These are phyloP conservation scores for Lepiota brunneoincarnata DNA, from an alignment of 768 basidiomycete genomes.

Conservation along the genomic window DNA sequence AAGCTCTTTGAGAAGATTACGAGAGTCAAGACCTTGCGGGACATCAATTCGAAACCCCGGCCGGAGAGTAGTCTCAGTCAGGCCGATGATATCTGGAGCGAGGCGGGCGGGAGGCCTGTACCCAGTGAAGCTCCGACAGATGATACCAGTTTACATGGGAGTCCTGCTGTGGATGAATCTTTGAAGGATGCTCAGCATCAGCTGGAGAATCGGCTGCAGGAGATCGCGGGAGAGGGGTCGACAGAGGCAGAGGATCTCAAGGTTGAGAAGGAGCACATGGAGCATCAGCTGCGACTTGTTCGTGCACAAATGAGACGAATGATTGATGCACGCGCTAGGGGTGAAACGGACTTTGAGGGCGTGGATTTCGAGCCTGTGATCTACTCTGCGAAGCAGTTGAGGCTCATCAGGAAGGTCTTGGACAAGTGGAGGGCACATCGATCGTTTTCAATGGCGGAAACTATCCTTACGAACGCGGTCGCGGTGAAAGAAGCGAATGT, in stretches of 20 bases:
- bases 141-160: constrained; percentile 80
- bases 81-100: constrained; percentile 88
- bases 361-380: constrained; percentile 75
- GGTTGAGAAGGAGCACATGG: constrained; percentile 91
- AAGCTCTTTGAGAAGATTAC: constrained; percentile 93
- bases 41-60: constrained; percentile 74
- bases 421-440: constrained; percentile 84
- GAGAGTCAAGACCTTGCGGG: constrained; percentile 85
- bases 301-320: constrained; percentile 81
- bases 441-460: constrained; percentile 91
- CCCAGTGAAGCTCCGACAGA: constrained; percentile 81
- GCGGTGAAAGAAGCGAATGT: constrained; percentile 93
- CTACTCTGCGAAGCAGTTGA: constrained; percentile 78
- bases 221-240: constrained; percentile 38
- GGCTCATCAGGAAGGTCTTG: constrained; percentile 79
- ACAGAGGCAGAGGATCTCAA: constrained; percentile 82
- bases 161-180: constrained; percentile 65
- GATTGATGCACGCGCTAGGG: constrained; percentile 71
- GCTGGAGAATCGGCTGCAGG: constrained; percentile 71
- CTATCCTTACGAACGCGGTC: constrained; percentile 80
- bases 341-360: constrained; percentile 66
- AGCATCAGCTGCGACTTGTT: constrained; percentile 80
- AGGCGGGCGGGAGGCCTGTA: constrained; percentile 68
- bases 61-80: constrained; percentile 89
- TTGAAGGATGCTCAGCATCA: constrained; percentile 73